Evolutionary conservation across 768 basidiomycete genomes (phyloP), one percentile per base, ranked within the genome.

Genomic region (Mycena vulgaris): DNA sequence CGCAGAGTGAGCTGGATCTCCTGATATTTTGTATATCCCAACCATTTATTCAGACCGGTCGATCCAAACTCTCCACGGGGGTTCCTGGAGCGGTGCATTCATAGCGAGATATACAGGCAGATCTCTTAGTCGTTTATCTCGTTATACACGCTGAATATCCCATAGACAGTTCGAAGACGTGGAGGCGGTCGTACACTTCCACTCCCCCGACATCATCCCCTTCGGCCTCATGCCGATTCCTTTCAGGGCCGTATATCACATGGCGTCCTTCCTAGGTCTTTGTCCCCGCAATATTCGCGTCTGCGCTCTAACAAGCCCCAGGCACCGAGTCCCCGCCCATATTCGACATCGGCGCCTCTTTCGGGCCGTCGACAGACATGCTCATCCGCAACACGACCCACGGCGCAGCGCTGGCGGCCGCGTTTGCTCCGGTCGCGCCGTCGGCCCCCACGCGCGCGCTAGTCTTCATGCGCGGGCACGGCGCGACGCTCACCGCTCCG

Each of bases 321-420:
- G 71, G 71, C 59, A 4, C 63, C 2, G 68, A 66, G 0, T 57
- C 68, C 2, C 35, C 72, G 5, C 72, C 72, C 27, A 64, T 70
- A 25, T 73, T 73, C 51, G 72, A 73, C 51, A 73, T 73, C 27
- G 35, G 64, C 42, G 65, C 70, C 17, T 31, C 64, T 9, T 63
- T 73, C 47, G 72, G 72, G 8, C 68, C 68, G 17, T 19, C 19
- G 10, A 73, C 72, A 37, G 72, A 73, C 65, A 73, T 73, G 72
- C 72, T 73, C 65, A 73, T 73, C 51, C 68, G 72, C 21, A 73
- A 73, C 47, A 70, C 72, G 16, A 67, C 68, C 21, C 72, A 73
- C 35, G 72, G 72, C 28, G 72, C 60, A 11, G 68, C 65, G 28
- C 72, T 73, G 1, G 72, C 72, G 21, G 62, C 68, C 2, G 30